Conservation (phyloP, 2,329 filamentous ascomycete genomes). For the Stachybotrys echinatus region DNA sequence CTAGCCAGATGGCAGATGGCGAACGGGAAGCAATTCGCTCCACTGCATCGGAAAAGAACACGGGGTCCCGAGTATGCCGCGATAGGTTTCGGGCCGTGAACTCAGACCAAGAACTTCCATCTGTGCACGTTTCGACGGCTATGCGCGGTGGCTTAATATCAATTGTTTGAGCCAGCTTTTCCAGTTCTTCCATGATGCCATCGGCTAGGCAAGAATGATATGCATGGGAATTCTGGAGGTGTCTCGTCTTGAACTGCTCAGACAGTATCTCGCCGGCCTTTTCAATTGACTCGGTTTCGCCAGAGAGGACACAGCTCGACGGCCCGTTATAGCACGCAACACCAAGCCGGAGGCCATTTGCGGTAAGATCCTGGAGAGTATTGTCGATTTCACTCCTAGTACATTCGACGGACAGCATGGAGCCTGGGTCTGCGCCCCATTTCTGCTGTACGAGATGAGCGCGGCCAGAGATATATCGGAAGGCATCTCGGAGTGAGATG, state of each 20-base stretch:
- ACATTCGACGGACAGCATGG: constrained; percentile 23
- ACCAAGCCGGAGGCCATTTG: constrained; percentile 2
- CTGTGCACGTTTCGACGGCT: constrained; percentile 6
- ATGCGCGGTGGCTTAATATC: constrained; percentile 3
- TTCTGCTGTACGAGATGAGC: constrained; percentile 22
- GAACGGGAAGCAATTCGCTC: constrained; percentile 14
- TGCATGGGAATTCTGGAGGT: constrained; percentile 5
- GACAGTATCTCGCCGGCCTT: neutral
- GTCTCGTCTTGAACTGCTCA: constrained; percentile 1
- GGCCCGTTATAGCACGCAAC: constrained; percentile 29
- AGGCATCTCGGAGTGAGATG: constrained; percentile 20
- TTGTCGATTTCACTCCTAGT: constrained; percentile 3
- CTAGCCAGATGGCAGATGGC: constrained; percentile 21
- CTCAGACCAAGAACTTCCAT: constrained; percentile 8
- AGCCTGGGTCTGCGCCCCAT: constrained; percentile 28
- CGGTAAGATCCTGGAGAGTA: neutral
- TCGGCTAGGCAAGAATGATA: constrained; percentile 8
- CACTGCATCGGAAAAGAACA: constrained; percentile 25
- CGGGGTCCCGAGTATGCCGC: constrained; percentile 24
- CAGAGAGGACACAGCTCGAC: constrained; percentile 21
- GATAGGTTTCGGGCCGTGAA: constrained; percentile 10
- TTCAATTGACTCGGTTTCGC: constrained; percentile 14
- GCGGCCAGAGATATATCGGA: constrained; percentile 22
- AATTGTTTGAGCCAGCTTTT: neutral
- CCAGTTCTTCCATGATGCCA: constrained; percentile 5